Evolutionary conservation across 345 rosid species (phyloP).

Genomic region (Noccaea bulbosa): DNA sequence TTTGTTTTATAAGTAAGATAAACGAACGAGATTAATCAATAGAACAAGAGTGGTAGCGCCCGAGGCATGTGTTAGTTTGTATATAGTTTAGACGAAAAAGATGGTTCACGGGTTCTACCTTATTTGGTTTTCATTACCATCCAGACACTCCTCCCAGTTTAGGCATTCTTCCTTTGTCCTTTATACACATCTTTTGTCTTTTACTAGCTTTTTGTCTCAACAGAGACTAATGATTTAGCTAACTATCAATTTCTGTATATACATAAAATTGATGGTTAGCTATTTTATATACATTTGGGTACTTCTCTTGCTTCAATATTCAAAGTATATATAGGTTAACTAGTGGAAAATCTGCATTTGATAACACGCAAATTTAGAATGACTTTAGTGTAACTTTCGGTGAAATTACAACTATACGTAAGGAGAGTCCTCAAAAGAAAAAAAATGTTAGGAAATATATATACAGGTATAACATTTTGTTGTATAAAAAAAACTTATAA

Average conservation of each 20-base stretch:
- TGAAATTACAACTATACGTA: not conserved
- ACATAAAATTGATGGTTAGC: constrained; percentile 1
- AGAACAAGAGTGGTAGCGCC: not conserved
- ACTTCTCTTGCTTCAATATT: constrained; percentile 8
- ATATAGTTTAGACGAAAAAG: not conserved
- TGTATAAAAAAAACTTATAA: too few species aligned
- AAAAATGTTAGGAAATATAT: too few species aligned
- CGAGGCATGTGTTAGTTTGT: constrained; percentile 5
- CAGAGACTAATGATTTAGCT: constrained; percentile 10
- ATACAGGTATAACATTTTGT: not conserved
- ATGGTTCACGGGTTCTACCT: constrained; percentile 28
- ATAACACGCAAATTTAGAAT: not conserved
- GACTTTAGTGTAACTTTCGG: not conserved
- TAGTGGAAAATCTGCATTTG: not conserved
- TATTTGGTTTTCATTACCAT: constrained; percentile 26
- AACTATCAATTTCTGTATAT: constrained; percentile 7
- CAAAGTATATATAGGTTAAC: not conserved
- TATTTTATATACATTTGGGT: not conserved
- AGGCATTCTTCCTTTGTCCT: constrained; percentile 19
- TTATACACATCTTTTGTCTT: constrained; percentile 14
- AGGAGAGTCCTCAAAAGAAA: not conserved
- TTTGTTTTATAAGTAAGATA: not conserved
- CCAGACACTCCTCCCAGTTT: constrained; percentile 30
- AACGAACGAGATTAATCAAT: not conserved
- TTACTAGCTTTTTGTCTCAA: constrained; percentile 29